Evolutionary conservation across 2,329 filamentous ascomycete species (phyloP), one percentile per base, ranked within the genome.

Genomic region (Fusarium caatingaense): DNA sequence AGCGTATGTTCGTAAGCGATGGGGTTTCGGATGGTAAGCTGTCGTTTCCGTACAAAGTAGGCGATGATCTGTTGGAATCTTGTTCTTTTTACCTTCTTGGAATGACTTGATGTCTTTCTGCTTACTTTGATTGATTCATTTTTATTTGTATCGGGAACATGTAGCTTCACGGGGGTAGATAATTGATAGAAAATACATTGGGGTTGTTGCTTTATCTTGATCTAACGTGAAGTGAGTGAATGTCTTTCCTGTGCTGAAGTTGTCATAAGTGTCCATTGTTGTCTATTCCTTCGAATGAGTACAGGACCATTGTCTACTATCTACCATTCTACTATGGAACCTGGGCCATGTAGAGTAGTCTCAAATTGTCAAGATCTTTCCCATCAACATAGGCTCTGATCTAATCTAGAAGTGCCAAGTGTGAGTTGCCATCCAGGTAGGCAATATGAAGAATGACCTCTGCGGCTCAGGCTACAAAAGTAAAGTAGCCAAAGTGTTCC

Each of bases 1-100:
- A 45, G 69, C 66, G 0, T 76, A 75, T 46, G 65, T 42, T 16
- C 72, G 75, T 8, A 75, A 72, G 64, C 60, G 65, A 8, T 66
- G 68, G 63, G 63, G 47, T 5, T 54, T 73, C n/a, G 30, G 45
- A 7, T 51, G 53, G 49, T 68, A 44, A 68, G 20, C 23, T 4
- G 23, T 28, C 28, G 5, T 8, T n/a, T 13, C 28, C 10, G 20
- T 16, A 65, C 23, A 46, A 30, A 56, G 56, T 16, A n/a, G 2
- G 21, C 13, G 37, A 48, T 18, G 47, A 10, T 30, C 42, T 40
- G 44, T 18, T 34, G 16, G 34, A 15, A 6, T 44, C 18, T 46
- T 21, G 11, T 45, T 23, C 34, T 51, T 34, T 41, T 50, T 46
- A 68, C 66, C 34, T 55, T 69, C 37, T 40, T 41, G 49, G 63